Evolutionary conservation across 2,329 filamentous ascomycete species (phyloP), one percentile per base, ranked within the genome.

Genomic region (Corynespora cassiicola): DNA sequence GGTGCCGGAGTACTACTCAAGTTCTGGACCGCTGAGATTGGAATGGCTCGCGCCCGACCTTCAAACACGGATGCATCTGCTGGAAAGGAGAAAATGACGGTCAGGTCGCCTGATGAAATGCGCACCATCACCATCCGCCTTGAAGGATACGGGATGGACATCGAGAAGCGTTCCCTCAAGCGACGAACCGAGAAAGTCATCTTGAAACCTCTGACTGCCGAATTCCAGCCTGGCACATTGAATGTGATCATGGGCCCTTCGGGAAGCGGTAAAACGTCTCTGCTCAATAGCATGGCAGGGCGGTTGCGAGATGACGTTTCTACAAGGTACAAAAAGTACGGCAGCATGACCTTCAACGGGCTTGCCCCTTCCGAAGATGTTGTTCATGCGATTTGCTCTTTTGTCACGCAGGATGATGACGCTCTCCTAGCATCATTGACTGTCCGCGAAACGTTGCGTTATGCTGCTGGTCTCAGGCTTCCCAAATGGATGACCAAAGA

Each of bases 181-280:
- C 79, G 80, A 7, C 77, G 75, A 52, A 81, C 56, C 12, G 62
- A 57, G 1, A 65, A 66, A 52, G 54, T 65, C 0, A 90, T 91
- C 8, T 69, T 91, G 10, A 77, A 84, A 37, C 84, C 85, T 0
- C 75, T 90, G 9, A 83, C 77, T 1, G 74, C 85, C 0, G 81
- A 78, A 0, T 90, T 91, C 50, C 75, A 81, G 30, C 79, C 87
- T 0, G 86, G 86, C 0, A 73, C 79, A 10, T 61, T 91, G 10
- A 90, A 90, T 47, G 78, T 90, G 16, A 87, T 91, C 48, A 90
- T 90, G 86, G 87, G 87, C 0, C 87, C 87, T 0, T 89, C 86
- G 0, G 87, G 87, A 0, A 86, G 82, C 29, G 87, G 87, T 1
- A 91, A 91, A 63, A 90, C 86, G 0, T 87, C 85, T 0, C 71